phyloP scores from a whole-genome alignment of 768 basidiomycete genomes.

The Termitomyces sp. region DNA sequence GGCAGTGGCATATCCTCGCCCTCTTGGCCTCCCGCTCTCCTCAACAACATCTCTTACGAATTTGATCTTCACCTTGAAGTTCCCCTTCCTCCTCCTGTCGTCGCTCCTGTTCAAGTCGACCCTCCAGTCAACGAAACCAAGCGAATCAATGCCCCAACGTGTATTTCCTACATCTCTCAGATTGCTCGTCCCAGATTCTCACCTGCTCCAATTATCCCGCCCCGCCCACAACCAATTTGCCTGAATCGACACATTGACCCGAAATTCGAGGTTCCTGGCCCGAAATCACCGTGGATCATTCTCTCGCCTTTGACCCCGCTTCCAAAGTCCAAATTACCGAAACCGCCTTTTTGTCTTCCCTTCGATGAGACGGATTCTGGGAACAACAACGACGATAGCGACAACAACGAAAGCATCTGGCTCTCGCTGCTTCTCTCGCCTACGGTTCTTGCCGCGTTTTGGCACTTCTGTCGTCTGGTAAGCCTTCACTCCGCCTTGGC shows the following conservation, averaged over 20 bases:
- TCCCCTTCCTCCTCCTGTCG: background rate
- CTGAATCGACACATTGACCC: slow-evolving; percentile 3
- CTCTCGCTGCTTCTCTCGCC: background rate
- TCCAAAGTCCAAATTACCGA: background rate
- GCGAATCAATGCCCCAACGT: background rate
- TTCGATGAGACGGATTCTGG: background rate
- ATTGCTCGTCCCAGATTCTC: slow-evolving; percentile 1
- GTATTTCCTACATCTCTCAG: background rate
- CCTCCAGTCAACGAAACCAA: background rate
- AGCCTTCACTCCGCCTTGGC: background rate
- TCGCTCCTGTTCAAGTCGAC: background rate
- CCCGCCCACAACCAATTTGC: slow-evolving; percentile 1
- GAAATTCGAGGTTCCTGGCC: slow-evolving; percentile 7
- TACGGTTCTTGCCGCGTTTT: background rate
- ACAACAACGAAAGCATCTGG: background rate
- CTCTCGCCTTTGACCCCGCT: background rate
- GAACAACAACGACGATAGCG: background rate
- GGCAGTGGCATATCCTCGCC: background rate
- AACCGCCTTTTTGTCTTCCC: background rate
- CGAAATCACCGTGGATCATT: background rate
- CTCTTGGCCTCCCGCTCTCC: background rate
- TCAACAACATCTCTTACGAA: background rate
- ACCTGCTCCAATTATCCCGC: background rate
- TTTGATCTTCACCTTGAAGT: background rate
- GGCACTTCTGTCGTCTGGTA: slow-evolving; percentile 2